phyloP scores from a whole-genome alignment of 768 basidiomycete genomes.

The Mycena pura region DNA sequence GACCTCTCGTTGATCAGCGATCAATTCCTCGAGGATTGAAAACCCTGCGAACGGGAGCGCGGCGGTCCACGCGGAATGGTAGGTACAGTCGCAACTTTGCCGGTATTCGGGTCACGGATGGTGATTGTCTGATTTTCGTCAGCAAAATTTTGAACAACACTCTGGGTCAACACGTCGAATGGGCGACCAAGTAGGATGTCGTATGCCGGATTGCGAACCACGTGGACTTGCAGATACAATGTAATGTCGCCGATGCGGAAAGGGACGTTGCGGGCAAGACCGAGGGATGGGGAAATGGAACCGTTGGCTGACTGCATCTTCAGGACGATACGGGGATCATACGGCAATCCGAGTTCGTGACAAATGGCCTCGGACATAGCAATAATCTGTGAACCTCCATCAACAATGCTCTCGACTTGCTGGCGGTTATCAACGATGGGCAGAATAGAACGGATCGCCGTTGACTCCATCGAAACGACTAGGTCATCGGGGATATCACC shows the following conservation, averaged over 20 bases:
- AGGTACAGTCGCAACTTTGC: neutral
- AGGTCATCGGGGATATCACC: conserved; percentile 3
- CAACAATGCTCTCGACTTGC: conserved; percentile 21
- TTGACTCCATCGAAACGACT: conserved; percentile 8
- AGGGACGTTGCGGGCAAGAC: conserved; percentile 17
- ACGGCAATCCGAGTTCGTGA: neutral
- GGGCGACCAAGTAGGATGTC: conserved; percentile 12
- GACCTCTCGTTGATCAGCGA: conserved; percentile 5
- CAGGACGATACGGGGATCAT: neutral
- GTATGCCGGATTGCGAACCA: conserved; percentile 14
- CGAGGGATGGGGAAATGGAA: neutral
- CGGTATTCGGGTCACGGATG: conserved; percentile 6
- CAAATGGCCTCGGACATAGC: conserved; percentile 29
- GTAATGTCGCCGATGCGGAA: conserved; percentile 15
- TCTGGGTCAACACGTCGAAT: conserved; percentile 11
- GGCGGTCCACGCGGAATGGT: neutral
- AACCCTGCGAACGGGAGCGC: neutral
- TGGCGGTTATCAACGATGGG: neutral
- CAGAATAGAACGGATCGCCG: conserved; percentile 13
- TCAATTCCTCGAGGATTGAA: neutral
- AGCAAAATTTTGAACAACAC: neutral
- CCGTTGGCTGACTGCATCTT: conserved; percentile 5
- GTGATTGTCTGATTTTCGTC: neutral
- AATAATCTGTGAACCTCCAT: conserved; percentile 31
- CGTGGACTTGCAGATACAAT: conserved; percentile 16